Evolutionary conservation across 2,329 filamentous ascomycete species (phyloP), one percentile per base, ranked within the genome.

Genomic region (Cladophialophora psammophila): DNA sequence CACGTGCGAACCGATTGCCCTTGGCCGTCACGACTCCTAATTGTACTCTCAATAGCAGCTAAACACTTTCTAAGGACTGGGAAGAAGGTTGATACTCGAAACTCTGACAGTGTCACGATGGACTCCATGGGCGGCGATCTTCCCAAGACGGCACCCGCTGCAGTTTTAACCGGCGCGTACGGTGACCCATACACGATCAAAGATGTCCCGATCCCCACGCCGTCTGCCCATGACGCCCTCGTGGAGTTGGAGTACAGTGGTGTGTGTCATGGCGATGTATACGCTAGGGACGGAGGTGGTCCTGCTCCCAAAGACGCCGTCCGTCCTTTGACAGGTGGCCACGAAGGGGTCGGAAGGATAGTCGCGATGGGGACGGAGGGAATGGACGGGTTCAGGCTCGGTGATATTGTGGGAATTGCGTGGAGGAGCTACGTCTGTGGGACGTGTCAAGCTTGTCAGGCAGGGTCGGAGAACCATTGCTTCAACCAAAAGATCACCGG

Each of bases 191-290:
- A 64, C 62, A 53, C 34, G 20, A 42, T 64, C 31, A 38, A 50
- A 48, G 55, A 52, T 5, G 36, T 52, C 15, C 38, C 53, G 15
- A 53, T 52, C 18, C n/a, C 54, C 5, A 36, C 34, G 32, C 62
- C 54, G 6, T n/a, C 20, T 2, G 15, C 31, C 5, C 34, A 57
- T 9, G 62, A 64, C 18, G 62, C 54, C 8, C 55, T 64, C 26
- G 54, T 64, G 10, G n/a, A 61, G 34, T 26, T 61, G n/a, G 59
- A 61, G 34, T 65, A 53, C 55, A 65, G 38, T 20, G 63, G 63
- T 32, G 57, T 65, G n/a, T 65, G 63, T n/a, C 63, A 65, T 48
- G 63, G 63, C 6, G 63, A 65, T 13, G 50, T 61, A 20, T 65
- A 65, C 52, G 55, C 56, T 13, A 10, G 63, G 35, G 57, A 65